phyloP scores from a whole-genome alignment of 306 rosid species.

The Pterocarpus santalinus region DNA sequence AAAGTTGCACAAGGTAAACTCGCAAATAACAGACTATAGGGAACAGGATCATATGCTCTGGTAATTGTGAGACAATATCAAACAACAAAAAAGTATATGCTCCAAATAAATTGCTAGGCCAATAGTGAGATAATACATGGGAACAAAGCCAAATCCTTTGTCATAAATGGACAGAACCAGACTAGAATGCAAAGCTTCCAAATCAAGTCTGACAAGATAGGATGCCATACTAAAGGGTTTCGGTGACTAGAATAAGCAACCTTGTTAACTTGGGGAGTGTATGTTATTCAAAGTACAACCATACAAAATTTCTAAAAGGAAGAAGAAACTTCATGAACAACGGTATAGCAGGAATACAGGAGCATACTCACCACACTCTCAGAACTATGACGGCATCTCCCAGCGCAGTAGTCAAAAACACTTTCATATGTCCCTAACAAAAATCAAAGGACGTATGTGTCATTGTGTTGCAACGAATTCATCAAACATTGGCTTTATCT shows the following conservation, averaged over 20 bases:
- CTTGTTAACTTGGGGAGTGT: slow-evolving; percentile 3
- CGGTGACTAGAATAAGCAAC: slow-evolving; percentile 34
- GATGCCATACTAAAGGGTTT: background rate
- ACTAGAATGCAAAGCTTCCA: slow-evolving; percentile 35
- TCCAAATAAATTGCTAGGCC: slow-evolving; percentile 22
- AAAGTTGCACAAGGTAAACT: background rate
- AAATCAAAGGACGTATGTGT: slow-evolving; percentile 8
- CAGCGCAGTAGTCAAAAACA: slow-evolving; percentile 86
- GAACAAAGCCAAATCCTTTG: slow-evolving; percentile 19
- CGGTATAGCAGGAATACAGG: slow-evolving; percentile 25
- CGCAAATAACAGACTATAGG: slow-evolving; percentile 23
- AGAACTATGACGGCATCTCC: slow-evolving; percentile 96
- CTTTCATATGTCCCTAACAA: slow-evolving; percentile 77
- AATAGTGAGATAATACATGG: slow-evolving; percentile 1
- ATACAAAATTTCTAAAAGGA: slow-evolving; percentile 1
- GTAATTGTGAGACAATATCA: slow-evolving; percentile 29
- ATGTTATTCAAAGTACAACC: slow-evolving; percentile 34
- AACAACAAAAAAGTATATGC: slow-evolving; percentile 1
- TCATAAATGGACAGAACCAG: slow-evolving; percentile 13
- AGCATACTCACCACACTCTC: slow-evolving; percentile 90
- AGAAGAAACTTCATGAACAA: slow-evolving; percentile 34
- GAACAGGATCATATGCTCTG: background rate
- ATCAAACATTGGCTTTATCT: background rate
- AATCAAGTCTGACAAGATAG: slow-evolving; percentile 18
- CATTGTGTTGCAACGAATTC: background rate